These are phyloP conservation scores for Scheffersomyces lignicola DNA, from an alignment of 1,139 yeast genomes.

Conservation along the genomic window DNA sequence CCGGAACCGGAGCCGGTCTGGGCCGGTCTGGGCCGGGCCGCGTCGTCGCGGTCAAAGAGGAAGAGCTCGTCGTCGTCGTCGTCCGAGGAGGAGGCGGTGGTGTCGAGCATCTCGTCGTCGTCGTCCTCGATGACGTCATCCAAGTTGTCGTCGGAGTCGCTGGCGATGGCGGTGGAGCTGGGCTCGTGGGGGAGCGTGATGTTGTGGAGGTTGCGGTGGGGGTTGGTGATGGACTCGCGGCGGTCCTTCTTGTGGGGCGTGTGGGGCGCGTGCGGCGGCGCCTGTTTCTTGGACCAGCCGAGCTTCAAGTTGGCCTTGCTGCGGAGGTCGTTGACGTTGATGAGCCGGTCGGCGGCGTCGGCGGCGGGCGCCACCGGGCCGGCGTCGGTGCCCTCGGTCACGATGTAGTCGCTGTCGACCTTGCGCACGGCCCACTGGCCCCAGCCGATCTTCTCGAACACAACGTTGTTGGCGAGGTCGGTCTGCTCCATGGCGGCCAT, in stretches of 20 bases:
- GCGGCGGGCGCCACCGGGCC: slow-evolving; percentile 5
- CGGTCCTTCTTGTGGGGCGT: slow-evolving; percentile 18
- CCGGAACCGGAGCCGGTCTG: too few species aligned
- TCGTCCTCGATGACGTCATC: slow-evolving; percentile 19
- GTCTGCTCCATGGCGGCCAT: slow-evolving; percentile 80
- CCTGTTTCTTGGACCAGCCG: slow-evolving; percentile 47
- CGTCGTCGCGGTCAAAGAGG: slow-evolving; percentile 45
- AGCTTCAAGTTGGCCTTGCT: slow-evolving; percentile 41
- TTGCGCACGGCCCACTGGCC: slow-evolving; percentile 92
- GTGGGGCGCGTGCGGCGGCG: slow-evolving; percentile 6
- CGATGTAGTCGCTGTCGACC: slow-evolving; percentile 51
- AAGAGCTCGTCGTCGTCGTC: slow-evolving; percentile 28
- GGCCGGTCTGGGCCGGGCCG: slow-evolving; percentile 1
- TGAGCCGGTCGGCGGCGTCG: slow-evolving; percentile 35
- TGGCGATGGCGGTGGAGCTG: slow-evolving; percentile 33
- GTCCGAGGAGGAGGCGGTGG: slow-evolving; percentile 16
- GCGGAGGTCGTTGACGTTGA: slow-evolving; percentile 37
- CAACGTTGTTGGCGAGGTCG: slow-evolving; percentile 59
- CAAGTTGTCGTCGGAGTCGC: slow-evolving; percentile 48
- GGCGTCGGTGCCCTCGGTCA: slow-evolving; percentile 41
- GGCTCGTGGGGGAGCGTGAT: slow-evolving; percentile 44
- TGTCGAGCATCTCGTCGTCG: slow-evolving; percentile 27
- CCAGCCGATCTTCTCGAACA: slow-evolving; percentile 96
- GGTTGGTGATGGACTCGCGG: slow-evolving; percentile 58
- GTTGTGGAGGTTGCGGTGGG: slow-evolving; percentile 45